A percentile compares a stretch with the other conserved stretches of the same genome.
Evolutionary conservation across 805 yeast genomes (phyloP).

Genomic region (Candida pseudofarinosa): DNA sequence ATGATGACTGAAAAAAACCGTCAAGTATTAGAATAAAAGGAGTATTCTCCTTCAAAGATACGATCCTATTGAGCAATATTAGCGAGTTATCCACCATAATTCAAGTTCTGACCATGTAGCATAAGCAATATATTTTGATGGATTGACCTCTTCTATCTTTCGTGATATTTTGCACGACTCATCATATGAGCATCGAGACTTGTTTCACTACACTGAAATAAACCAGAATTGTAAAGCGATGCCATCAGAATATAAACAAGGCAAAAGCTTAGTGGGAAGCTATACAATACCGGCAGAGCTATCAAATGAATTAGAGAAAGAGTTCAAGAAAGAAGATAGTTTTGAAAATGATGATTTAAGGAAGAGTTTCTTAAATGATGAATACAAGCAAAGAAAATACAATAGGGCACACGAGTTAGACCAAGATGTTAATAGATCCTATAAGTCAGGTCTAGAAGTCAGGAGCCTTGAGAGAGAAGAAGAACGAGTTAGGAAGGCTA

Average conservation of each 20-base stretch:
- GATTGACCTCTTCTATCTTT: no score
- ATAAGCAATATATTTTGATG: neutral
- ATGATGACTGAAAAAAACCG: slow-evolving; percentile 64
- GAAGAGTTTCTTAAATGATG: slow-evolving; percentile 15
- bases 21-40: slow-evolving; percentile 73
- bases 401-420: slow-evolving; percentile 21
- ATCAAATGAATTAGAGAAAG: slow-evolving; percentile 21
- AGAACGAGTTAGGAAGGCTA: slow-evolving; percentile 19
- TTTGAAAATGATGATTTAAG: slow-evolving; percentile 12
- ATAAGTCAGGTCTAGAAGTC: slow-evolving; percentile 39
- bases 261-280: slow-evolving; percentile 22
- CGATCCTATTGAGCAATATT: slow-evolving; percentile 61
- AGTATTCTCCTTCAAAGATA: slow-evolving; percentile 66
- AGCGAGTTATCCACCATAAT: slow-evolving; percentile 29
- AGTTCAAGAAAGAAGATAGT: slow-evolving; percentile 15
- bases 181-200: no score
- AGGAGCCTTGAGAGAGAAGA: slow-evolving; percentile 39
- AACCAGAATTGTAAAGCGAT: neutral
- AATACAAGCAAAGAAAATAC: slow-evolving; percentile 27
- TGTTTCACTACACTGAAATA: neutral
- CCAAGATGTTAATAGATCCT: slow-evolving; percentile 26
- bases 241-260: slow-evolving; percentile 2
- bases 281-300: slow-evolving; percentile 30
- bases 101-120: neutral
- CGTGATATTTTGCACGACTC: slow-evolving; percentile 3